Evolutionary conservation across 2,329 filamentous ascomycete species (phyloP).

Genomic region (Dothideomycetes sp.): DNA sequence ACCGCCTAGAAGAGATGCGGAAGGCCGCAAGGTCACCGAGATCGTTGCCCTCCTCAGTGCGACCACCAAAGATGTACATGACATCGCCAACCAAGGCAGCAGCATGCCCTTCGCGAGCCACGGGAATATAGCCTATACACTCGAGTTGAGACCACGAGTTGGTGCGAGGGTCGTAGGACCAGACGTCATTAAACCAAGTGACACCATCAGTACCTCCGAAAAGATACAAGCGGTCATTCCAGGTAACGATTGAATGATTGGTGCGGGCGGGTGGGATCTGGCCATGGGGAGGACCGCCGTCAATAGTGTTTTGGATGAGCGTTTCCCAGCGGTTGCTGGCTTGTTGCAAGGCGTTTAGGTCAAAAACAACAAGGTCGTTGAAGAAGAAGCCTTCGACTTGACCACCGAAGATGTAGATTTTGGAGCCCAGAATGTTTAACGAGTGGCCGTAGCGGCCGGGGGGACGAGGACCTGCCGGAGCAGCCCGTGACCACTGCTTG

Average conservation of each 20-base stretch:
- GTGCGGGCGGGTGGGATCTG: conserved; percentile 79
- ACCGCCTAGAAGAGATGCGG: conserved; percentile 70
- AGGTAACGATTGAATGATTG: conserved; percentile 87
- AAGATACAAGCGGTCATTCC: conserved; percentile 88
- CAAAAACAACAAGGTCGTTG: conserved; percentile 92
- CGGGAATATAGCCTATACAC: conserved; percentile 95
- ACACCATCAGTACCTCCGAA: conserved; percentile 95
- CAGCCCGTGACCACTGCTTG: conserved; percentile 91
- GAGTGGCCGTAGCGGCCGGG: conserved; percentile 93
- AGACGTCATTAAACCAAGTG: conserved; percentile 98
- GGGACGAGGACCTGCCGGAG: conserved; percentile 77
- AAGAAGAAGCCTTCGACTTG: conserved; percentile 97
- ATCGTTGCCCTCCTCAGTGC: conserved; percentile 86
- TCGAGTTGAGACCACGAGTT: conserved; percentile 85
- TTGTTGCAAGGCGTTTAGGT: conserved; percentile 87
- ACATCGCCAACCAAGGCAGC: conserved; percentile 91
- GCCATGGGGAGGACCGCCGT: conserved; percentile 49
- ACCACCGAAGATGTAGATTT: conserved; percentile 94
- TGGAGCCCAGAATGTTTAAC: conserved; percentile 90
- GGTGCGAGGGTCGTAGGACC: conserved; percentile 78
- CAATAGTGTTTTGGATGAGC: conserved; percentile 66
- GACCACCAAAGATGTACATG: conserved; percentile 98
- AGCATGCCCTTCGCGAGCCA: conserved; percentile 87
- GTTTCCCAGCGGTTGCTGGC: conserved; percentile 91
- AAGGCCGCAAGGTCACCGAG: conserved; percentile 87